Evolutionary conservation across 306 rosid species (phyloP).

Genomic region (Albizia julibrissin): DNA sequence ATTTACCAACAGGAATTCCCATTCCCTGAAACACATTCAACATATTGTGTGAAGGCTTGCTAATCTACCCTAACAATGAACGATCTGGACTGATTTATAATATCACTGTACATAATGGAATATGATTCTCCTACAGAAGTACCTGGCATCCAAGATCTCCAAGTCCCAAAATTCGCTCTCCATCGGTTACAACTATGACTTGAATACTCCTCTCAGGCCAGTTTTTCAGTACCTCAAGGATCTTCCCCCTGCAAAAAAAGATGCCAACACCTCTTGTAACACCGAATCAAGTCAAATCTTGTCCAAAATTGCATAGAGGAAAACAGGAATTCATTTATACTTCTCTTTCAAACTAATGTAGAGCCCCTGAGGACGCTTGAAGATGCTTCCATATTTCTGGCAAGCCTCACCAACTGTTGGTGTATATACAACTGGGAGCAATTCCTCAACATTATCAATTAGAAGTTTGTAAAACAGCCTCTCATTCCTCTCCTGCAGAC

Average conservation of each 20-base stretch:
- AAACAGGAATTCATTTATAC: constrained; percentile 40
- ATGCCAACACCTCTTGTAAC: constrained; percentile 13
- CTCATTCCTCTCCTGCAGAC: constrained; percentile 81
- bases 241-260: constrained; percentile 64
- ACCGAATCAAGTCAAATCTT: constrained; percentile 4
- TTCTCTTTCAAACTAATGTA: constrained; percentile 95
- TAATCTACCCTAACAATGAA: constrained; percentile 23
- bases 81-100: background rate
- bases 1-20: constrained; percentile 99
- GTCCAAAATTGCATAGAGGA: constrained; percentile 8
- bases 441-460: constrained; percentile 67
- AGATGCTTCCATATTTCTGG: constrained; percentile 90
- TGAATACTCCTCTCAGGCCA: constrained; percentile 86
- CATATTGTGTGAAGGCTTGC: constrained; percentile 30
- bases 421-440: constrained; percentile 75
- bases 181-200: constrained; percentile 87
- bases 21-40: constrained; percentile 73
- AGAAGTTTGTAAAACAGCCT: constrained; percentile 76
- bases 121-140: constrained; percentile 23
- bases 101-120: background rate
- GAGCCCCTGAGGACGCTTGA: constrained; percentile 97
- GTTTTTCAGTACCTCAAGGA: constrained; percentile 92
- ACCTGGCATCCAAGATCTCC: constrained; percentile 99
- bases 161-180: constrained; percentile 94
- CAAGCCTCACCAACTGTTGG: constrained; percentile 86